Evolutionary conservation across 192 early-diverging fungal genomes (phyloP), one percentile per base, ranked within the genome.

Genomic region (Coemansia sp.): DNA sequence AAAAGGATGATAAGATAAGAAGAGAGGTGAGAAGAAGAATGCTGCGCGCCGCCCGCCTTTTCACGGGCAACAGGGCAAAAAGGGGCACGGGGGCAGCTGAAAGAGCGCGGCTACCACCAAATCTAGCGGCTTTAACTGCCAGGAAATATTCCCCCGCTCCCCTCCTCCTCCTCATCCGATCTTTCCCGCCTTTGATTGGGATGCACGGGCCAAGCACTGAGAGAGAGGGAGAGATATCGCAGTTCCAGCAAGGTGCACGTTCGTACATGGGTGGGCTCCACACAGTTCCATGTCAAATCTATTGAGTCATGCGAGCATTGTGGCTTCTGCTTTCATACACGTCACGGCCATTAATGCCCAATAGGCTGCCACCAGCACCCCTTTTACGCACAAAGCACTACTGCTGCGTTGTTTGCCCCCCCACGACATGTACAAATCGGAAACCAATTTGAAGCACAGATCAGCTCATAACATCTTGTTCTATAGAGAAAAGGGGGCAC

Each of bases 321-420:
- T 44, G 20, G 68, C 20, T 44, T 57, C 3, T 16, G 11, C 10
- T 38, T 36, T 7, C 36, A 10, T 38, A 8, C 36, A 38, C 36
- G 2, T 44, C 47, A 47, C 67, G 76, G 76, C 70, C 40, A 73
- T 55, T 73, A 70, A 52, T 34, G 38, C 20, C 76, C 76, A 78
- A 73, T 78, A 52, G 46, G 15, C 20, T 20, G n/a, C n/a, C 47
- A 60, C 63, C 69, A 64, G 63, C 65, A 34, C 24, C 20, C 6
- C 27, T 12, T 9, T 52, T 38, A 1, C 46, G n/a, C 46, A 47
- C 46, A 47, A 47, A 47, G 46, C 46, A 47, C 43, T 16, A 44
- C 36, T 38, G 36, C 36, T 38, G 36, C 36, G 36, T 11, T 44
- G 43, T 44, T 44, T 44, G 43, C 4, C 4, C 43, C 13, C 43